Conservation (phyloP, 2,329 filamentous ascomycete species). For the Ustulina deusta region DNA sequence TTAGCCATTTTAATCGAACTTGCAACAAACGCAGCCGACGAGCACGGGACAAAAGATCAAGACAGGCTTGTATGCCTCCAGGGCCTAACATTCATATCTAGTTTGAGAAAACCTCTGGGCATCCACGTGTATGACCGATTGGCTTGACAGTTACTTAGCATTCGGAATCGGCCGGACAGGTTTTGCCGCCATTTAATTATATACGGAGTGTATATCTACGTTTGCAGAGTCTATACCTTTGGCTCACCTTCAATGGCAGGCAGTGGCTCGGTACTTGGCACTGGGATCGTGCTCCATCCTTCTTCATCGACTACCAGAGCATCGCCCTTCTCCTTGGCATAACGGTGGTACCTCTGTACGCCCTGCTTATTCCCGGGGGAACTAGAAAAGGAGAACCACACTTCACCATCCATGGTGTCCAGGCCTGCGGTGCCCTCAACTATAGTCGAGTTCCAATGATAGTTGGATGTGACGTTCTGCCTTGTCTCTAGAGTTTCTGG, state of each 20-base stretch:
- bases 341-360: conserved; percentile 42
- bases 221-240: conserved; percentile 26
- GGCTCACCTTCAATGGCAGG: conserved; percentile 41
- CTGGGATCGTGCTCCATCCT: conserved; percentile 41
- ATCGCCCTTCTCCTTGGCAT: conserved; percentile 46
- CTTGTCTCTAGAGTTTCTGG: conserved; percentile 43
- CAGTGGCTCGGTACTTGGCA: conserved; percentile 42
- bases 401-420: conserved; percentile 47
- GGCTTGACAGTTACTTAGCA: background rate
- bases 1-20: conserved; percentile 1
- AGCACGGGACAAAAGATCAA: background rate
- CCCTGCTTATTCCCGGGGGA: conserved; percentile 34
- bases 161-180: background rate
- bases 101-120: background rate
- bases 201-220: background rate
- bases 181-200: background rate
- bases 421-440: conserved; percentile 47
- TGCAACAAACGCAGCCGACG: background rate
- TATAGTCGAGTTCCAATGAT: conserved; percentile 51
- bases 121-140: background rate
- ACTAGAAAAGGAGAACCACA: conserved; percentile 48
- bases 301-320: conserved; percentile 40
- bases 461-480: conserved; percentile 50
- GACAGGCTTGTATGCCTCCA: background rate
- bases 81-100: background rate